These are phyloP conservation scores for Boletus pseudo-olivaceus DNA, from an alignment of 768 basidiomycete species.

Conservation along the genomic window DNA sequence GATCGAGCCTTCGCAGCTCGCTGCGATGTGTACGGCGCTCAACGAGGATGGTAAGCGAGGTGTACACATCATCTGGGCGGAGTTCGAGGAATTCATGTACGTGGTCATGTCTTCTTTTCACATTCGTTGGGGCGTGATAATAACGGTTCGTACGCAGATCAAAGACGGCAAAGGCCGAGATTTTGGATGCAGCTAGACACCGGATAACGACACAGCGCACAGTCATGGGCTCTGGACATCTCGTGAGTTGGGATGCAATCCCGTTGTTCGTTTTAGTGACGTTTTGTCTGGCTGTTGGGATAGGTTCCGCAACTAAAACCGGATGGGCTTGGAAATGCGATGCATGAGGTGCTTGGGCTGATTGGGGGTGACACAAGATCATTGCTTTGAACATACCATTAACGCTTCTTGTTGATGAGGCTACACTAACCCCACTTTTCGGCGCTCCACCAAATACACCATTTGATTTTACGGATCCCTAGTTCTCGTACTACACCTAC, in stretches of 20 bases:
- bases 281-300: not conserved
- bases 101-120: not conserved
- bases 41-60: slow-evolving; percentile 10
- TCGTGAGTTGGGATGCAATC: slow-evolving; percentile 14
- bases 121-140: not conserved
- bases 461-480: no score
- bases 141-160: slow-evolving; percentile 13
- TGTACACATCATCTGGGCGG: slow-evolving; percentile 30
- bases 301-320: slow-evolving; percentile 31
- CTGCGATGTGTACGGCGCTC: slow-evolving; percentile 15
- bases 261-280: not conserved
- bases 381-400: slow-evolving; percentile 11
- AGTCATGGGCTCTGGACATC: slow-evolving; percentile 28
- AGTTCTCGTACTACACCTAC: no score
- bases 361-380: slow-evolving; percentile 9
- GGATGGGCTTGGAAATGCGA: slow-evolving; percentile 23
- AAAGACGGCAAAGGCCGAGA: slow-evolving; percentile 23
- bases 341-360: slow-evolving; percentile 23
- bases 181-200: slow-evolving; percentile 26
- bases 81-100: slow-evolving; percentile 30
- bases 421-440: not conserved
- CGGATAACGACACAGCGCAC: slow-evolving; percentile 19
- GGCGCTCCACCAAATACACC: no score
- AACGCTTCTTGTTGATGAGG: not conserved
- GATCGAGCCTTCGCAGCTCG: slow-evolving; percentile 22